These are phyloP conservation scores for Salix viminalis DNA, from an alignment of 345 rosid genomes.

Conservation along the genomic window DNA sequence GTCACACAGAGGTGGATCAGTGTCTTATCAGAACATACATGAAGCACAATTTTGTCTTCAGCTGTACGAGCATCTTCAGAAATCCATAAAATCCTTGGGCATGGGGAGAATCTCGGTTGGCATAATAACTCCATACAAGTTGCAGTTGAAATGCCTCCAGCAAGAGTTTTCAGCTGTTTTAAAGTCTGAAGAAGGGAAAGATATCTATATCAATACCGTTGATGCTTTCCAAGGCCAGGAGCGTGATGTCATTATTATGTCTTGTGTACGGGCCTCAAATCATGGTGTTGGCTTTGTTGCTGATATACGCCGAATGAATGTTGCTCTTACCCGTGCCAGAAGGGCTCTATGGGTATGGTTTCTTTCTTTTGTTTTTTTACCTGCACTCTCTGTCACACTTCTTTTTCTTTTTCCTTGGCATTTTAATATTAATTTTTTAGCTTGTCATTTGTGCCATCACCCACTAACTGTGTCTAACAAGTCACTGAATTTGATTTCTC, in stretches of 20 bases:
- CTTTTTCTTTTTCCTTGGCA: background rate
- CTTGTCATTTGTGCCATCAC: background rate
- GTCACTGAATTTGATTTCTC: conserved; percentile 11
- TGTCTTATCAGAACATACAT: conserved; percentile 82
- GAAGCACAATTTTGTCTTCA: conserved; percentile 94
- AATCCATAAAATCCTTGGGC: conserved; percentile 59
- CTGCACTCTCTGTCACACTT: background rate
- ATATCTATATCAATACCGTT: conserved; percentile 89
- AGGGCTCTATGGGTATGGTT: conserved; percentile 90
- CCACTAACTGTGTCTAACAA: too few species aligned
- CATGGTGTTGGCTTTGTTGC: conserved; percentile 98
- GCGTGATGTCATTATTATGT: conserved; percentile 98
- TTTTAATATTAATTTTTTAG: background rate
- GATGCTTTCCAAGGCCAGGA: conserved; percentile 99
- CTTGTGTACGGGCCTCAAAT: conserved; percentile 94
- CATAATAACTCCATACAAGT: conserved; percentile 93
- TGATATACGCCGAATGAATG: conserved; percentile 97
- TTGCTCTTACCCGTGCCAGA: conserved; percentile 97
- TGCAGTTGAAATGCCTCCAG: conserved; percentile 92
- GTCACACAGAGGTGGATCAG: conserved; percentile 96
- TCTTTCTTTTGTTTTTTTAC: background rate
- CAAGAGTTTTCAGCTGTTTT: conserved; percentile 74
- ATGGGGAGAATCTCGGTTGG: conserved; percentile 77
- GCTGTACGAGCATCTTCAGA: conserved; percentile 86
- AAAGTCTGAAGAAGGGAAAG: conserved; percentile 86